Evolutionary conservation across 2,329 filamentous ascomycete genomes (phyloP).

Genomic region (Aureobasidium sp.): DNA sequence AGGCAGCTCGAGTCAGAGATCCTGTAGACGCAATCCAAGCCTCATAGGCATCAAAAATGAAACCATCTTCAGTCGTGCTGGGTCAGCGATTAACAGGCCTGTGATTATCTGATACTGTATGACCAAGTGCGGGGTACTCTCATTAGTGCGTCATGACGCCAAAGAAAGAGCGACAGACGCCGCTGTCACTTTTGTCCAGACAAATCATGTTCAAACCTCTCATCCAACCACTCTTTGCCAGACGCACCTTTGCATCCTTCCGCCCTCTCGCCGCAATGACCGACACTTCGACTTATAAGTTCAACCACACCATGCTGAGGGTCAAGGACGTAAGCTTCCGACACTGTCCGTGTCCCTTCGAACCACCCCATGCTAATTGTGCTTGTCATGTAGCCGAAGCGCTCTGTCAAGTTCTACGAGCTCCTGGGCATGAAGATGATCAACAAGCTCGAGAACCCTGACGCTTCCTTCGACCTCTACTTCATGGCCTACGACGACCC

Average conservation of each 20-base stretch:
- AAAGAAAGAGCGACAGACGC: neutral
- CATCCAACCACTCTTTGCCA: neutral
- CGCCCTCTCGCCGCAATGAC: slow-evolving; percentile 38
- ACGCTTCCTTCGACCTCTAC: slow-evolving; percentile 90
- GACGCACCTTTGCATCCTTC: neutral
- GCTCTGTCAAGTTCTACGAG: slow-evolving; percentile 82
- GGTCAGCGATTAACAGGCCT: no score
- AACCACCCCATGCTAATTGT: neutral
- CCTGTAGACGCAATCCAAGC: no score
- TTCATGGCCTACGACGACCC: slow-evolving; percentile 85
- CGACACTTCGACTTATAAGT: slow-evolving; percentile 56
- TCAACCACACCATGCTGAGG: slow-evolving; percentile 50
- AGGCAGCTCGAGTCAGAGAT: no score
- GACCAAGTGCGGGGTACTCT: slow-evolving; percentile 13
- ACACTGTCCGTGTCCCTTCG: neutral
- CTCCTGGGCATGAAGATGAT: slow-evolving; percentile 82
- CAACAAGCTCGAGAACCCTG: slow-evolving; percentile 72
- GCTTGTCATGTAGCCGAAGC: slow-evolving; percentile 57
- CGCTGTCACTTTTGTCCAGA: neutral
- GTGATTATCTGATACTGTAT: no score
- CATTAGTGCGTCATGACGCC: slow-evolving; percentile 8
- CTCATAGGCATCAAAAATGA: no score
- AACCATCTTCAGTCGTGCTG: no score
- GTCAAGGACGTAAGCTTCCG: slow-evolving; percentile 31
- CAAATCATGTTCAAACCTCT: slow-evolving; percentile 8